Evolutionary conservation across 1,284 basidiomycete species (phyloP), one percentile per base, ranked within the genome.

Genomic region (Pseudozyma sp.): DNA sequence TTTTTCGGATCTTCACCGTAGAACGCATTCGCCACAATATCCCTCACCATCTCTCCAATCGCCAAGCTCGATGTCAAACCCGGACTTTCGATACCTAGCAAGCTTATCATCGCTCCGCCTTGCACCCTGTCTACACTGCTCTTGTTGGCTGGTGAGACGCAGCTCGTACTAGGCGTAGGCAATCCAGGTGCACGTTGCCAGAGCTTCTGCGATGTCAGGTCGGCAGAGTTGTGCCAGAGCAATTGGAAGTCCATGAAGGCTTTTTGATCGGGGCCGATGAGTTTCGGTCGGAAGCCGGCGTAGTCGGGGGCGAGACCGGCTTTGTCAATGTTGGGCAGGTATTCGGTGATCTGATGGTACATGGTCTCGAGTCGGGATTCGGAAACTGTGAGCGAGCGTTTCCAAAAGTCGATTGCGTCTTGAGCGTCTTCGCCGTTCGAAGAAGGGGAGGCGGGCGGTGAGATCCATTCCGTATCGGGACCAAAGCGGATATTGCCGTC

Each of bases 381-480:
- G 21, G 72, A 62, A 42, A 68, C 77, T 13, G 61, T 51, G 5
- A 82, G 76, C 12, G 58, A 36, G 11, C 51, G 31, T 35, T 69
- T 73, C 79, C 77, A 83, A 59, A 78, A 79, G 60, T 79, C 82
- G 53, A 72, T 18, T 8, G 68, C 56, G 18, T 61, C 59, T 34
- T 68, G 43, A 31, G 48, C 42, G 12, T 62, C 57, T 7, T 19
- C 39, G 12, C 12, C 12, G 25, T n/a, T 34, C 10, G 14, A 35
- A 18, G 31, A 12, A 19, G 25, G 10, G 11, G 40, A 42, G 0
- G 57, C 13, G 1, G 79, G 74, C 2, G 82, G 78, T 1, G 64
- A 89, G 88, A 80, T 97, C 90, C 93, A 94, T 83, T 97, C 92
- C 9, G 95, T 88, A 81, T 98, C 95, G 3, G 96, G 97, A 0